phyloP scores from a whole-genome alignment of 192 early-diverging fungal genomes.

The Gryganskiella cystojenkinii region DNA sequence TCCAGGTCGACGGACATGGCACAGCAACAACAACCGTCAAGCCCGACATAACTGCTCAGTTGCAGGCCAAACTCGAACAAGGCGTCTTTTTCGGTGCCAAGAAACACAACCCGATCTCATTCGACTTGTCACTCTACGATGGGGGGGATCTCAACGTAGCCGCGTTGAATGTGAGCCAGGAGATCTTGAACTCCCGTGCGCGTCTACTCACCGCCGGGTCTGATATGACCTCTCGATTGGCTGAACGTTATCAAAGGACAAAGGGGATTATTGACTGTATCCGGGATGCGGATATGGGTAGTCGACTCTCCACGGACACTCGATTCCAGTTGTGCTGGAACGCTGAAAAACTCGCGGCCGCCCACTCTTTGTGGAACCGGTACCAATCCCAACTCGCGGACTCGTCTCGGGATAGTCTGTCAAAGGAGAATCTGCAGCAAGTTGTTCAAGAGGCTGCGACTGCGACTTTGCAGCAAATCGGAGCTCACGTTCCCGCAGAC shows the following conservation, averaged over 20 bases:
- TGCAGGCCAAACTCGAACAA: constrained; percentile 52
- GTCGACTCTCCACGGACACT: constrained; percentile 34
- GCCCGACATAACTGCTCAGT: constrained; percentile 16
- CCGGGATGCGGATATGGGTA: constrained; percentile 29
- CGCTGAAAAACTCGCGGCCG: constrained; percentile 46
- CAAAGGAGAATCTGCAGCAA: constrained; percentile 18
- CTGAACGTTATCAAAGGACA: constrained; percentile 26
- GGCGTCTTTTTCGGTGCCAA: constrained; percentile 46
- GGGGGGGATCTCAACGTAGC: constrained; percentile 47
- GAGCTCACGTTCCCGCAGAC: constrained; percentile 16
- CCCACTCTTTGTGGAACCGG: constrained; percentile 38
- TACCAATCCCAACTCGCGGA: constrained; percentile 29
- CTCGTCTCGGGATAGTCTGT: neutral
- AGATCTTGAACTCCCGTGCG: constrained; percentile 46
- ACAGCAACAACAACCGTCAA: neutral
- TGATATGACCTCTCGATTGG: constrained; percentile 26
- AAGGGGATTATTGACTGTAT: constrained; percentile 39
- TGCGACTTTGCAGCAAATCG: constrained; percentile 8
- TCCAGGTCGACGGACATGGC: constrained; percentile 14
- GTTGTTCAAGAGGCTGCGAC: constrained; percentile 31
- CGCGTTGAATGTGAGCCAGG: constrained; percentile 37
- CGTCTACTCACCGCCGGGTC: constrained; percentile 14
- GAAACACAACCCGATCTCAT: constrained; percentile 49
- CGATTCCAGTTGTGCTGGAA: constrained; percentile 51
- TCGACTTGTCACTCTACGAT: constrained; percentile 43